Evolutionary conservation across 2,329 filamentous ascomycete species (phyloP).

Genomic region (Fonsecaea nubica): DNA sequence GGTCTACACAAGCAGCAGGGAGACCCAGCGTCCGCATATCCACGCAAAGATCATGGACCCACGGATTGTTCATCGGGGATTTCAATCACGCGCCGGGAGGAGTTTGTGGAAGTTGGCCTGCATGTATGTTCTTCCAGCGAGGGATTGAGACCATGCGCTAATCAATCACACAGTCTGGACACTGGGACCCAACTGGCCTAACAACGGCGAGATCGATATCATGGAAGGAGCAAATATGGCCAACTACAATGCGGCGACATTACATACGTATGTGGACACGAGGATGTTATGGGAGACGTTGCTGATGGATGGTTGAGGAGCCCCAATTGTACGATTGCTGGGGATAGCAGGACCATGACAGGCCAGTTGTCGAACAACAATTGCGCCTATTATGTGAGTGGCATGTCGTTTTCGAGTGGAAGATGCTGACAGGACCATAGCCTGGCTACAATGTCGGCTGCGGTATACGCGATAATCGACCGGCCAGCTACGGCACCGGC

Average conservation of each 20-base stretch:
- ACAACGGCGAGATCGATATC: slow-evolving; percentile 72
- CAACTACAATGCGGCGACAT: slow-evolving; percentile 62
- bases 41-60: slow-evolving; percentile 42
- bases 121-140: slow-evolving; percentile 30
- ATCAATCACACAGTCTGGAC: slow-evolving; percentile 49
- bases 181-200: slow-evolving; percentile 67
- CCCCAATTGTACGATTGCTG: slow-evolving; percentile 37
- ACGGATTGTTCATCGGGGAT: slow-evolving; percentile 48
- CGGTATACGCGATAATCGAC: slow-evolving; percentile 56
- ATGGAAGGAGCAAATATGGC: slow-evolving; percentile 72
- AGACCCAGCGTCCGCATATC: slow-evolving; percentile 44
- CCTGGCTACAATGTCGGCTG: slow-evolving; percentile 59
- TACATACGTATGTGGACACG: slow-evolving; percentile 59
- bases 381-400: slow-evolving; percentile 57
- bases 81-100: slow-evolving; percentile 45
- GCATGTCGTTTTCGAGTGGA: neutral
- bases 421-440: slow-evolving; percentile 16
- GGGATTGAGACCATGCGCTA: neutral
- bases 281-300: neutral
- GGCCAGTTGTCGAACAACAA: slow-evolving; percentile 55
- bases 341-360: slow-evolving; percentile 43
- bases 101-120: slow-evolving; percentile 51
- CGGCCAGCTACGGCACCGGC: slow-evolving; percentile 59
- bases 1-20: slow-evolving; percentile 38
- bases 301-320: slow-evolving; percentile 16